A percentile compares a stretch with the other conserved stretches of the same genome.
Evolutionary conservation across 2,329 filamentous ascomycete genomes (phyloP).

Genomic region (Thelonectria discophora): DNA sequence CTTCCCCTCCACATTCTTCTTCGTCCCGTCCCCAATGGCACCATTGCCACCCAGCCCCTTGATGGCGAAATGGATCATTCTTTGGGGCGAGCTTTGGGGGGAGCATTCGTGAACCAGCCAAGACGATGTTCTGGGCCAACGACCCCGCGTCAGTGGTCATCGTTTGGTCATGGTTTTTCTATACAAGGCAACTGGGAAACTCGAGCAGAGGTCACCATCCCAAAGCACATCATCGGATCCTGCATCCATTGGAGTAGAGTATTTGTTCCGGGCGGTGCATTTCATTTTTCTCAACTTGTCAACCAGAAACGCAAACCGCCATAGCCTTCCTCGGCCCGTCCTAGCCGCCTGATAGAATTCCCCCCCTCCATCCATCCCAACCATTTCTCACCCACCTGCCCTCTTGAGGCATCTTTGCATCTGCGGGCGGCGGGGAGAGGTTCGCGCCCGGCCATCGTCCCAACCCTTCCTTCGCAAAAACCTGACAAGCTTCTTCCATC

Average conservation of each 20-base stretch:
- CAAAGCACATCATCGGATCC: not conserved
- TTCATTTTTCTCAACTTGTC: no score
- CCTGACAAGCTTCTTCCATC: not conserved
- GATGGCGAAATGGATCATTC: not conserved
- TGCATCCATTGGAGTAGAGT: not conserved
- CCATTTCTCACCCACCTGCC: not conserved
- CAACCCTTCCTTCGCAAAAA: not conserved
- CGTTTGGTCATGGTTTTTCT: not conserved
- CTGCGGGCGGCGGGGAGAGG: slow-evolving; percentile 1
- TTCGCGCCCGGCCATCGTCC: slow-evolving; percentile 2
- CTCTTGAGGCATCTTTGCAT: not conserved
- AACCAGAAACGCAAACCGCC: not conserved
- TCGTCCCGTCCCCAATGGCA: not conserved
- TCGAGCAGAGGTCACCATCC: not conserved
- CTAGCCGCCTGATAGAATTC: slow-evolving; percentile 11
- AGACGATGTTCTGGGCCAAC: not conserved
- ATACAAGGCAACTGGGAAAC: not conserved
- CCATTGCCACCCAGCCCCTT: not conserved
- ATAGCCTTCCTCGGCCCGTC: slow-evolving; percentile 8
- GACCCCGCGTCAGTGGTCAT: not conserved
- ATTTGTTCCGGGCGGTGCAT: not conserved
- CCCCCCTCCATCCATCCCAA: not conserved
- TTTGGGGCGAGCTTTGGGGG: not conserved
- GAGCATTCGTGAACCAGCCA: not conserved
- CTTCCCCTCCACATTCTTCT: not conserved